Evolutionary conservation across 768 basidiomycete species (phyloP).

Genomic region (Calocybe indica): DNA sequence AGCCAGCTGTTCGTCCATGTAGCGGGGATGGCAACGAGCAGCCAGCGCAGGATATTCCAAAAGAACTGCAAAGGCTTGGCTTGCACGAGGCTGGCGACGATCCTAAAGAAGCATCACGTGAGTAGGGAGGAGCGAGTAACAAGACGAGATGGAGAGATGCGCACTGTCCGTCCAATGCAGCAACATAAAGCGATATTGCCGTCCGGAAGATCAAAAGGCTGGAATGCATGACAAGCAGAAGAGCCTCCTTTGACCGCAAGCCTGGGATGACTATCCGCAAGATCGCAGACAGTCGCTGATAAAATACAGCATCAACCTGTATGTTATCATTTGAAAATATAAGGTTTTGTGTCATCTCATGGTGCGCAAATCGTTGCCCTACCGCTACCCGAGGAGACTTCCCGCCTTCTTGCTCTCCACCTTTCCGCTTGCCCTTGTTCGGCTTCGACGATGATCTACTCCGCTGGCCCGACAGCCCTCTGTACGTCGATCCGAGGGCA

Average conservation of each 20-base stretch:
- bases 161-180: conserved; percentile 86
- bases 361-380: conserved; percentile 17
- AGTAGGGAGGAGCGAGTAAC: neutral
- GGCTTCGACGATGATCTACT: conserved; percentile 24
- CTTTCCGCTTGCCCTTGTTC: conserved; percentile 24
- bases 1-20: conserved; percentile 94
- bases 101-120: conserved; percentile 38
- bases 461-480: conserved; percentile 44
- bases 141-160: conserved; percentile 17
- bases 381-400: conserved; percentile 66
- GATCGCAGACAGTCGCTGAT: conserved; percentile 69
- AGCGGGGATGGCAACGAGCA: conserved; percentile 87
- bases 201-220: conserved; percentile 86
- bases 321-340: neutral
- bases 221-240: conserved; percentile 84
- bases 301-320: conserved; percentile 91
- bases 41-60: conserved; percentile 82
- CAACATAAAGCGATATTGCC: conserved; percentile 90
- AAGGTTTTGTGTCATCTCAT: neutral
- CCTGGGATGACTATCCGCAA: conserved; percentile 87
- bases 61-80: conserved; percentile 77
- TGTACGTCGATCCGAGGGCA: conserved; percentile 59
- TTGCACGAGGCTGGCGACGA: conserved; percentile 91
- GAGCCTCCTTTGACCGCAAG: conserved; percentile 79
- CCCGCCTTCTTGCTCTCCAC: conserved; percentile 17